Evolutionary conservation across 768 basidiomycete species (phyloP).

Genomic region (Amanita polypyramis): DNA sequence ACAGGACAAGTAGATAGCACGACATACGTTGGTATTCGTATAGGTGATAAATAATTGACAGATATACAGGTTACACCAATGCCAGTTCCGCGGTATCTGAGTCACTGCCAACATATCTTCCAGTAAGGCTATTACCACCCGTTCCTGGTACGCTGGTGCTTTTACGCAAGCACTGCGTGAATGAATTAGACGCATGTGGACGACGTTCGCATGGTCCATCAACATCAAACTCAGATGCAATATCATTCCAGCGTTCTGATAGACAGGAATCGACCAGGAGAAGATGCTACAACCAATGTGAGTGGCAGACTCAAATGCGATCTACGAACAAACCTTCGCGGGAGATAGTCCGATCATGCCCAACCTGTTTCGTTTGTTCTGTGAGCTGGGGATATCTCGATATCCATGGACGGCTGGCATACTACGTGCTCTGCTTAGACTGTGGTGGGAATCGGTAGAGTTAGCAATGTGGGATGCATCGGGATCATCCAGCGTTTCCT

Average conservation of each 20-base stretch:
- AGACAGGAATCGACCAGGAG: constrained; percentile 59
- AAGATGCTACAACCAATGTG: constrained; percentile 33
- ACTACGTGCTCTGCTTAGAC: constrained; percentile 22
- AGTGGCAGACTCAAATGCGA: neutral
- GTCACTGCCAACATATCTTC: neutral
- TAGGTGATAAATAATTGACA: neutral
- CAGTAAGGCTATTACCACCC: neutral
- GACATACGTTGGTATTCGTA: too few relatives aligned
- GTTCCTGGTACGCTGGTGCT: neutral
- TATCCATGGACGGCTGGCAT: constrained; percentile 29
- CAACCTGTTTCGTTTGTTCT: constrained; percentile 44
- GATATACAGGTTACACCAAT: neutral
- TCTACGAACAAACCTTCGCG: constrained; percentile 43
- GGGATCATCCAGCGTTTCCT: constrained; percentile 12
- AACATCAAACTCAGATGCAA: constrained; percentile 13
- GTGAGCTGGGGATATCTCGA: constrained; percentile 32
- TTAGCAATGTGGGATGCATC: neutral
- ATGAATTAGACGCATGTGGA: constrained; percentile 12
- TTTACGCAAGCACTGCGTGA: neutral
- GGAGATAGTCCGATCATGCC: constrained; percentile 65
- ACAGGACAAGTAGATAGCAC: too few relatives aligned
- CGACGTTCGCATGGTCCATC: constrained; percentile 19
- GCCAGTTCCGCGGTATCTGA: neutral
- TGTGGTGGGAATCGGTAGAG: neutral
- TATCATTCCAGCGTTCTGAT: constrained; percentile 26